Base-by-base conservation (phyloP, 352 stramenopile species). In the Saprolegnia parasitica region DNA sequence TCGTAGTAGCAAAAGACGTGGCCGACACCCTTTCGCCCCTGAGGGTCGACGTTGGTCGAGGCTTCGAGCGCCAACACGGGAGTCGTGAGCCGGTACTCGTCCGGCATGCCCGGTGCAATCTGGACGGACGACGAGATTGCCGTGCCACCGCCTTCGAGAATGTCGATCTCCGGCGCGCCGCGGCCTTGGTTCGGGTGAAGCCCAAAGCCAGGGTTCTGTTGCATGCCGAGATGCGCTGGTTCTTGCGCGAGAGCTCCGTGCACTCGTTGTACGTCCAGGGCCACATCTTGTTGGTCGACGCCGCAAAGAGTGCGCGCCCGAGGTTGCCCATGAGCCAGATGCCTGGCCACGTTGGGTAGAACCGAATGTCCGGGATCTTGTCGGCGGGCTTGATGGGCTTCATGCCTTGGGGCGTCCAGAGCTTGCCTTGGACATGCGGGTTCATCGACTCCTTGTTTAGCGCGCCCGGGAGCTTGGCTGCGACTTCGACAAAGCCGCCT, bases 251-350 rank as follows among this genome's bases (percentile, higher is more conserved):
- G 23, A 83, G 68, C 32, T 91, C 76, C 50, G 93, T 78, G 74
- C 96, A 99, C 65, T 85, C 83, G 67, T 97, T 86, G 78, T 97
- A 98, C 68, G 84, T 97, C 82, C 93, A 98, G 13, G 96, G 96
- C 96, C 96, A 99, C 72, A 98, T 92, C 67, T 93, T 93, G 45
- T 96, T 89, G 37, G 91, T 98, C 0, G 86, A 97, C 2, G 80
- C 88, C 45, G 96, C 93, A 73, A 98, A 99, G 5, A 97, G 98
- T 8, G 95, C 93, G 46, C 96, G 78, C 11, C 94, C 95, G 11
- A 99, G 77, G 85, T 98, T 98, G 5, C 96, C 96, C 67, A 99
- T 81, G 56, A 98, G 75, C 96, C 96, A 99, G 61, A 98, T 86
- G 18, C 94, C 96, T 0, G 95, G 94, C 96, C 96, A 98, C 21